Evolutionary conservation across 306 rosid genomes (phyloP), one percentile per base, ranked within the genome.

Genomic region (Cucumis melo): DNA sequence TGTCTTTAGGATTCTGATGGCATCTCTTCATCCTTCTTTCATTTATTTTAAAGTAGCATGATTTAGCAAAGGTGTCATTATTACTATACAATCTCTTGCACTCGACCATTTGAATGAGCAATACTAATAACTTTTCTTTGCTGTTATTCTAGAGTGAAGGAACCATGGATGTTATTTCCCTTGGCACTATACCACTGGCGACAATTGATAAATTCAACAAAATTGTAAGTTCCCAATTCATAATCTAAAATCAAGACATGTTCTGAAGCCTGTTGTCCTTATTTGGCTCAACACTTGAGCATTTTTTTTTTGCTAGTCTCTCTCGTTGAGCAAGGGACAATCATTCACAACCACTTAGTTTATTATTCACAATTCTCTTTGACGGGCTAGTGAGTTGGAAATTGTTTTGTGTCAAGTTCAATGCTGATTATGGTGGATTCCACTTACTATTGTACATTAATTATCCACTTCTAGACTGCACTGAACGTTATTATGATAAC

Each of bases 181-280:
- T 92, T 75, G 99, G 99, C 81, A 90, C 97, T 29, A 92, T 94
- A 78, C 91, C 99, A 14, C 81, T 92, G 82, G 85, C 91, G 84
- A 89, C 97, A 60, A 90, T 94, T 39, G 99, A 94, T 87, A 92
- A 89, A 89, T 89, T 90, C 84, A 89, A 58, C 88, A 90, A 92
- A 86, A 80, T 77, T 73, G 99, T 94, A 87, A 89, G 95, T 83
- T 84, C 74, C 63, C 41, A 46, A 63, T 9, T 59, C 54, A 50
- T 21, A 75, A 46, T 46, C 74, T 65, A 48, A 16, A 48, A 10
- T 14, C 23, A 44, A 70, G 36, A 23, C 34, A 15, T 2, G 16
- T 72, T 72, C 23, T 27, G 8, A 50, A 48, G 76, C 7, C 41
- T 27, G 60, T 72, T 48, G 53, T 66, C 76, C 42, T 44, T 71